A percentile compares a stretch with the other conserved stretches of the same genome.
These are phyloP conservation scores for Sanghuangporus weigelae DNA, from an alignment of 1,284 basidiomycete species.

Conservation along the genomic window DNA sequence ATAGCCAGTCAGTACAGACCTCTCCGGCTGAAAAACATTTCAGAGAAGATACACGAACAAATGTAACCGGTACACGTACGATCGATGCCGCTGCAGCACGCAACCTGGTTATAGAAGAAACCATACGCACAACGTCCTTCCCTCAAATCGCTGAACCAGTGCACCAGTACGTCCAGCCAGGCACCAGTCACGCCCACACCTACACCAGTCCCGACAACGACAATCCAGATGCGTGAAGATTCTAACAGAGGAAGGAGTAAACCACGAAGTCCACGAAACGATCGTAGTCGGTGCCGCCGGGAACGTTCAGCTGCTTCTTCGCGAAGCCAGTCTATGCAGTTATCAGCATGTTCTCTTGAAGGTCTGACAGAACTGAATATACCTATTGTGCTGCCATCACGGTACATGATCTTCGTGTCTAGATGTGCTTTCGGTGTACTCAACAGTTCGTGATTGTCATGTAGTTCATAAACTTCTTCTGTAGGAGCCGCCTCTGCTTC, in stretches of 20 bases:
- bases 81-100: constrained; percentile 71
- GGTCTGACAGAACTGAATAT: too few species aligned
- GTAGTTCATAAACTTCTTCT: constrained; percentile 14
- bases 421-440: not conserved
- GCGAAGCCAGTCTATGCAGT: constrained; percentile 62
- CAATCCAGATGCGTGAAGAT: constrained; percentile 59
- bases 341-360: not conserved
- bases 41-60: not conserved
- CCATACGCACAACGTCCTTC: constrained; percentile 66
- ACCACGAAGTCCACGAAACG: constrained; percentile 50
- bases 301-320: constrained; percentile 63
- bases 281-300: constrained; percentile 44
- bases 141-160: constrained; percentile 69
- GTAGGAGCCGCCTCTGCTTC: not conserved
- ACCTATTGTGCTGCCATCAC: constrained; percentile 16
- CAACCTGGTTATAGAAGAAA: constrained; percentile 69
- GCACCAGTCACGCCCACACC: constrained; percentile 67
- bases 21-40: constrained; percentile 49
- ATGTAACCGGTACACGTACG: constrained; percentile 39
- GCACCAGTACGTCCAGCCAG: constrained; percentile 69
- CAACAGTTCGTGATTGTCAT: constrained; percentile 14
- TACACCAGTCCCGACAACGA: constrained; percentile 60
- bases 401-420: constrained; percentile 11
- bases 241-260: constrained; percentile 51
- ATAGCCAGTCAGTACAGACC: constrained; percentile 64